Conservation (phyloP, 768 basidiomycete species). For the Pleurotus platypus region DNA sequence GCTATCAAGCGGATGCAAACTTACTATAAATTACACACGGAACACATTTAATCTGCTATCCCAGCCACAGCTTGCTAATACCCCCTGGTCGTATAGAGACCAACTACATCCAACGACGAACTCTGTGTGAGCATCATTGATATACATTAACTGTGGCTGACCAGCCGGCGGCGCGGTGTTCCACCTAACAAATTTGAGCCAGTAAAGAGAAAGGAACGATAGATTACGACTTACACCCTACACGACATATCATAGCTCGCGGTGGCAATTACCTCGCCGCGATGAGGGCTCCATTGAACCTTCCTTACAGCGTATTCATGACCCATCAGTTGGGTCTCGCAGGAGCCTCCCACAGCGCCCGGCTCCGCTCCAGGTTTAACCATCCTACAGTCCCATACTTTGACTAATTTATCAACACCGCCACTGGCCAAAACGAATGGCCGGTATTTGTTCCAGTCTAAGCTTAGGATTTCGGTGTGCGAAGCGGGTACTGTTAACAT, state of each 20-base stretch:
- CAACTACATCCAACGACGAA: slow-evolving; percentile 91
- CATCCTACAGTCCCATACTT: slow-evolving; percentile 89
- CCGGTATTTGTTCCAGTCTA: slow-evolving; percentile 94
- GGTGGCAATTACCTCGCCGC: slow-evolving; percentile 61
- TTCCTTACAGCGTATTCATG: slow-evolving; percentile 91
- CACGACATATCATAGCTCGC: slow-evolving; percentile 96
- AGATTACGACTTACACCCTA: slow-evolving; percentile 60
- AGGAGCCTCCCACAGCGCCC: slow-evolving; percentile 59
- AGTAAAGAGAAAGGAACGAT: slow-evolving; percentile 4
- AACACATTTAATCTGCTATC: slow-evolving; percentile 83
- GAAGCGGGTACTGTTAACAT: slow-evolving; percentile 78
- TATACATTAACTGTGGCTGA: slow-evolving; percentile 53
- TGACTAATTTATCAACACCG: slow-evolving; percentile 73
- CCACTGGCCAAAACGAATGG: slow-evolving; percentile 74
- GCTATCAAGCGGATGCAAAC: slow-evolving; percentile 11
- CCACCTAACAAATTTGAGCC: slow-evolving; percentile 50
- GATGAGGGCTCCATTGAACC: slow-evolving; percentile 86
- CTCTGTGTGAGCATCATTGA: slow-evolving; percentile 89
- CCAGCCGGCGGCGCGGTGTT: slow-evolving; percentile 53
- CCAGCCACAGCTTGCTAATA: slow-evolving; percentile 91
- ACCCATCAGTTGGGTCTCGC: slow-evolving; percentile 68
- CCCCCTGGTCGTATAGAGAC: slow-evolving; percentile 88
- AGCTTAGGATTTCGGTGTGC: slow-evolving; percentile 69
- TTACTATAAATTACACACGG: slow-evolving; percentile 33
- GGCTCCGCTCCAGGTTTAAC: slow-evolving; percentile 51